A percentile compares a stretch with the other conserved stretches of the same genome.
Evolutionary conservation across 1,284 basidiomycete genomes (phyloP).

Genomic region (Cryptococcus sp.): DNA sequence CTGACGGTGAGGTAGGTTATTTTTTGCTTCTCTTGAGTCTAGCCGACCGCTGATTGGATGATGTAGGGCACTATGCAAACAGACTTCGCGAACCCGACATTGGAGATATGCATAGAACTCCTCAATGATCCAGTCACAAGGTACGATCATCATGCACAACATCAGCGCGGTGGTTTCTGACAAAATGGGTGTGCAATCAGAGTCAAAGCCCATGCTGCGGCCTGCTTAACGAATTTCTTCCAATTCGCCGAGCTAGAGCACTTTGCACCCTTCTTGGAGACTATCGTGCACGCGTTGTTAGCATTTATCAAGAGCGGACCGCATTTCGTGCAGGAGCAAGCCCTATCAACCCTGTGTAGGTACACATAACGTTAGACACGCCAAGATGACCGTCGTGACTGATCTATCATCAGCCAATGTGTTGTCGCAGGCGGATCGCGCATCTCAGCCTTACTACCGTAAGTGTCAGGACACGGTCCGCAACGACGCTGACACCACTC

Average conservation of each 20-base stretch:
- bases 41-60: neutral
- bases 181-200: slow-evolving; percentile 50
- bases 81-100: slow-evolving; percentile 39
- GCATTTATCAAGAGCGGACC: slow-evolving; percentile 58
- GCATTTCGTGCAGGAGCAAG: slow-evolving; percentile 77
- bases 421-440: slow-evolving; percentile 71
- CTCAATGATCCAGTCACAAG: slow-evolving; percentile 73
- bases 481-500: neutral
- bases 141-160: slow-evolving; percentile 51
- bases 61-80: slow-evolving; percentile 35
- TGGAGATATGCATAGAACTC: slow-evolving; percentile 68
- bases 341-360: slow-evolving; percentile 63
- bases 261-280: slow-evolving; percentile 71
- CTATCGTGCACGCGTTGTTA: slow-evolving; percentile 69
- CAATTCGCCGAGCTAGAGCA: slow-evolving; percentile 73
- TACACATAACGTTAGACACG: neutral
- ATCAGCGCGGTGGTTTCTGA: neutral
- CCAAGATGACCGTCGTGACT: neutral
- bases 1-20: slow-evolving; percentile 68
- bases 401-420: slow-evolving; percentile 66
- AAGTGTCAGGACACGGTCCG: slow-evolving; percentile 1
- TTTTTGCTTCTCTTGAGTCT: neutral
- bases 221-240: slow-evolving; percentile 85
- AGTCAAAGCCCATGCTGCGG: slow-evolving; percentile 78
- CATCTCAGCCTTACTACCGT: slow-evolving; percentile 43